Evolutionary conservation across 139 green algal species (phyloP).

Genomic region (Volvox reticuliferus): DNA sequence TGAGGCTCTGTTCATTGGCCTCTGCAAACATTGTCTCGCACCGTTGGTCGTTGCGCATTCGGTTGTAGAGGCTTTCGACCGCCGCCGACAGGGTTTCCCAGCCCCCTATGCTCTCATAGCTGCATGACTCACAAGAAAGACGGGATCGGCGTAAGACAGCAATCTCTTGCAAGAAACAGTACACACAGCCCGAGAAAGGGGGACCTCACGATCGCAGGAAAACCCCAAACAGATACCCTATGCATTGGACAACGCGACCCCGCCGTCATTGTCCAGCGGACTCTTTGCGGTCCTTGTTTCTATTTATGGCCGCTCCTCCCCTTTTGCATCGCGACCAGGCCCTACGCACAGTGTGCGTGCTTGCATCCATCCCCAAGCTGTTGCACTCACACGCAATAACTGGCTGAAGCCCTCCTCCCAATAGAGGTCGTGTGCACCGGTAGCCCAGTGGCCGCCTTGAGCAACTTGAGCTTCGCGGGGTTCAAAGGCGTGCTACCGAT

Average conservation of each 20-base stretch:
- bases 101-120: slow-evolving; percentile 45
- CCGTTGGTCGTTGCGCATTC: slow-evolving; percentile 30
- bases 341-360: no score
- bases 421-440: slow-evolving; percentile 46
- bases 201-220: no score
- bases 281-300: no score
- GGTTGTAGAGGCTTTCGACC: slow-evolving; percentile 39
- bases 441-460: slow-evolving; percentile 32
- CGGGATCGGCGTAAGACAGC: no score
- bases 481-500: background rate
- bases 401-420: slow-evolving; percentile 28
- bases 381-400: slow-evolving; percentile 45
- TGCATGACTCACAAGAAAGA: background rate
- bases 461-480: slow-evolving; percentile 45
- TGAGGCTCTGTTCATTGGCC: slow-evolving; percentile 41
- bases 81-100: slow-evolving; percentile 50
- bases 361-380: no score
- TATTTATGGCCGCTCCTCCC: no score
- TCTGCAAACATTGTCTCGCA: slow-evolving; percentile 16
- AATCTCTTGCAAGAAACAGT: no score
- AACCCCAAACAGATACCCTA: no score
- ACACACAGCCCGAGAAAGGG: no score
- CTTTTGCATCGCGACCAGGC: no score
- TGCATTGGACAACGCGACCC: no score
- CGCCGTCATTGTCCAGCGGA: no score